phyloP scores from a whole-genome alignment of 2,329 filamentous ascomycete species.

The Anisogramma anomala region DNA sequence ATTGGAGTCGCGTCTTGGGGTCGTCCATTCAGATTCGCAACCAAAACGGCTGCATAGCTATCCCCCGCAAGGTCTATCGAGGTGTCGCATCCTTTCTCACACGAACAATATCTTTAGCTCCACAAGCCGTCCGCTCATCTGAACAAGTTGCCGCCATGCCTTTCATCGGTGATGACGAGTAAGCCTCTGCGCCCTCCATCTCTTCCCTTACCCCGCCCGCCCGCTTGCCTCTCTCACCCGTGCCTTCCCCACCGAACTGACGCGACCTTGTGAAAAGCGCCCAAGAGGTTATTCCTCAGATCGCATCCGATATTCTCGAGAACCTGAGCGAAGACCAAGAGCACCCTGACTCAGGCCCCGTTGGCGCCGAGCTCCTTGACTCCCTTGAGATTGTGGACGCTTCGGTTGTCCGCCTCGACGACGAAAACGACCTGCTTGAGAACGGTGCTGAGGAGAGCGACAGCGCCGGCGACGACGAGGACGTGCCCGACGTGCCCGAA shows the following conservation, averaged over 20 bases:
- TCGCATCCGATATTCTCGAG: conserved; percentile 9
- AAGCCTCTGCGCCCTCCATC: background rate
- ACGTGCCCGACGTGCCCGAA: conserved; percentile 7
- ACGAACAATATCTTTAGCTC: conserved; percentile 2
- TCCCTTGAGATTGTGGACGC: conserved; percentile 1
- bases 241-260: background rate
- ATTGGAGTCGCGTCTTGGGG: conserved; percentile 6
- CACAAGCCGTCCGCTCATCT: background rate
- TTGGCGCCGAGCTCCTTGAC: conserved; percentile 1
- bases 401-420: background rate
- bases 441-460: background rate
- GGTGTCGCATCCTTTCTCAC: conserved; percentile 8
- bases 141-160: conserved; percentile 6
- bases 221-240: background rate
- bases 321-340: conserved; percentile 5
- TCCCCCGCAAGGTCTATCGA: conserved; percentile 2
- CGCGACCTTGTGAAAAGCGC: background rate
- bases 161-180: conserved; percentile 10
- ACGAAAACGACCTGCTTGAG: background rate
- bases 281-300: conserved; percentile 6
- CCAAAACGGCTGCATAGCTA: conserved; percentile 12
- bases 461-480: conserved; percentile 3
- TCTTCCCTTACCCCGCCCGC: background rate
- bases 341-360: conserved; percentile 6
- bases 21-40: conserved; percentile 5